Evolutionary conservation across 2,329 filamentous ascomycete species (phyloP), one percentile per base, ranked within the genome.

Genomic region (Aspergillus quadrilineatus): DNA sequence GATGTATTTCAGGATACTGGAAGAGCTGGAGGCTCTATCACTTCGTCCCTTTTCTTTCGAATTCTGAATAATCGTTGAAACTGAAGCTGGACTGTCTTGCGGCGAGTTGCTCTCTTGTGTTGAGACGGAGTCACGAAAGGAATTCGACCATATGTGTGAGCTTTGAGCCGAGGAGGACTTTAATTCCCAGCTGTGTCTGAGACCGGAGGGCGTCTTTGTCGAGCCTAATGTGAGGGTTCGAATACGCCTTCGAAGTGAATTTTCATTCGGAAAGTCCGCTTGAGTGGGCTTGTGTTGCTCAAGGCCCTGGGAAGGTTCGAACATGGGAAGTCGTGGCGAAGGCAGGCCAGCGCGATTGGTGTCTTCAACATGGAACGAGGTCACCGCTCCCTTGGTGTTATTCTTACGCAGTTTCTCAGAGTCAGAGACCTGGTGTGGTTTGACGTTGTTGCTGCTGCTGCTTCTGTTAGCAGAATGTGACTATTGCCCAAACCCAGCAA

Each of bases 1-100:
- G 34, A 56, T 37, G 30, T 50, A 60, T 37, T 53, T 60, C 41
- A 57, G 10, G 48, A 50, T 17, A n/a, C 52, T 22, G 7, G 30
- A 22, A 53, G 50, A 7, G 17, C 22, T 17, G 17, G 39, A 26
- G 1, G 26, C 10, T 6, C 26, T 51, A 10, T 28, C 28, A 29
- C 22, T 39, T 29, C 15, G 49, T 29, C 26, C 49, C 17, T 54
- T 52, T 22, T 17, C 48, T 32, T 37, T 47, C 3, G 50, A 26
- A 34, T 37, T 56, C 26, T 36, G 28, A 28, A n/a, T 50, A 34
- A 43, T 53, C 5, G 34, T 56, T 2, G 32, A 29, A 10, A 46
- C 28, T 14, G 45, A 39, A 22, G 14, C 32, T 29, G 26, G 15
- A 15, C 45, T 61, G 37, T 17, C 28, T 12, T 22, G 12, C 12